Percentiles rank a stretch among this genome's conserved stretches.
Conservation (phyloP, 352 stramenopile genomes). For the Globisporangium megalacanthum region DNA sequence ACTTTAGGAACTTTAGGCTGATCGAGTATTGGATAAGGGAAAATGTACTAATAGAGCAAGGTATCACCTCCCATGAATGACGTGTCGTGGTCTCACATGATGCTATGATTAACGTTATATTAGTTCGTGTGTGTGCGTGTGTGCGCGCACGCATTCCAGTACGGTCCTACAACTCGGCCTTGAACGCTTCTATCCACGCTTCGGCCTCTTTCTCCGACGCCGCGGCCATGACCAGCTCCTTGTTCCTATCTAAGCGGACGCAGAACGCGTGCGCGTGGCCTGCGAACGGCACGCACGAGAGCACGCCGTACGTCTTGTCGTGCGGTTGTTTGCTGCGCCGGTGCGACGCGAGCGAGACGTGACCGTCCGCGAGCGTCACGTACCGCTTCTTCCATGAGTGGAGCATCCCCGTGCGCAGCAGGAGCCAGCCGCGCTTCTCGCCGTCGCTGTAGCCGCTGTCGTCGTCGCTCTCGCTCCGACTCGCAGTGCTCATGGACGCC, state of each 20-base stretch:
- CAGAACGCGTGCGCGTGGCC: constrained; percentile 37
- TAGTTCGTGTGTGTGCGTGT: neutral
- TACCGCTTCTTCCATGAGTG: constrained; percentile 53
- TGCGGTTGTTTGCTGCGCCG: constrained; percentile 23
- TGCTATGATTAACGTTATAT: neutral
- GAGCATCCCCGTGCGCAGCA: constrained; percentile 31
- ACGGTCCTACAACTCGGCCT: constrained; percentile 22
- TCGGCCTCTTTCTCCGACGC: constrained; percentile 37
- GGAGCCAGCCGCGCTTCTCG: constrained; percentile 45
- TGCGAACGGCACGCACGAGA: constrained; percentile 35
- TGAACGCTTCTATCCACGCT: constrained; percentile 47
- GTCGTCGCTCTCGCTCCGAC: constrained; percentile 40
- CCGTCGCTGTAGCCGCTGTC: neutral
- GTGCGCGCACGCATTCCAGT: neutral
- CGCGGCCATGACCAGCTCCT: constrained; percentile 45
- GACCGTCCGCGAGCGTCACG: constrained; percentile 37
- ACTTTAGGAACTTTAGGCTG: too few relatives aligned
- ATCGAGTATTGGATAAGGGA: too few relatives aligned
- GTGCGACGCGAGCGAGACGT: constrained; percentile 30
- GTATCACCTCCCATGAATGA: too few relatives aligned
- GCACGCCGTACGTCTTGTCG: constrained; percentile 41
- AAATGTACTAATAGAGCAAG: too few relatives aligned
- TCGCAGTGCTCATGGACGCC: constrained; percentile 38
- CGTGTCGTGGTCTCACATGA: too few relatives aligned
- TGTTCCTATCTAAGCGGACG: constrained; percentile 47